Conservation (phyloP, 805 yeast species). For the Barnettozyma botsteinii region DNA sequence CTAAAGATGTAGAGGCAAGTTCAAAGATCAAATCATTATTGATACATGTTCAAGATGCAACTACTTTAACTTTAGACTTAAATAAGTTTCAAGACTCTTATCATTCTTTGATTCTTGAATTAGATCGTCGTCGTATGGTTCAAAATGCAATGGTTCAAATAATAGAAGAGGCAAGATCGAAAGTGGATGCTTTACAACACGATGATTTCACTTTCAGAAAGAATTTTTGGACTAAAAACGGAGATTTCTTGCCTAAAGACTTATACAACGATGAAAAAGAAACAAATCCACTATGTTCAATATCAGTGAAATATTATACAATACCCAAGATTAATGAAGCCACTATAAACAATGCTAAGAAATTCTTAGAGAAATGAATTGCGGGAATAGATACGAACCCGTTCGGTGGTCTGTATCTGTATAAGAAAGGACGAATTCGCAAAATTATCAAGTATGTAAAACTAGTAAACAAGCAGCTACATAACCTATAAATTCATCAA, state of each 20-base stretch:
- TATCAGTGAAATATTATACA: conserved; percentile 15
- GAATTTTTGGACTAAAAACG: conserved; percentile 41
- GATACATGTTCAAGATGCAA: neutral
- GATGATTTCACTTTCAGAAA: conserved; percentile 41
- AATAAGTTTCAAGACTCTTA: conserved; percentile 45
- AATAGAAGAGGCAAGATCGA: conserved; percentile 36
- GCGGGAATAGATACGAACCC: neutral
- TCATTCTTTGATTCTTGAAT: conserved; percentile 44
- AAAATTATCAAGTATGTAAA: too few relatives aligned
- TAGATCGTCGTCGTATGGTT: conserved; percentile 41
- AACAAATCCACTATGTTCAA: conserved; percentile 10
- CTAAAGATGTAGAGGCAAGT: conserved; percentile 7
- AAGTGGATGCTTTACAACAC: conserved; percentile 33
- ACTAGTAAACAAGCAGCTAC: too few relatives aligned
- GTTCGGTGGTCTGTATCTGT: too few relatives aligned
- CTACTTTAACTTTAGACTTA: neutral
- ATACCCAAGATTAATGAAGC: conserved; percentile 22
- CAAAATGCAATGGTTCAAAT: conserved; percentile 36
- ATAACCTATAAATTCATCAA: too few relatives aligned
- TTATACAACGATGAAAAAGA: conserved; percentile 42
- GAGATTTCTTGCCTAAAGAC: conserved; percentile 50
- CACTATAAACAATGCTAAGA: conserved; percentile 1
- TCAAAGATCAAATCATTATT: conserved; percentile 1
- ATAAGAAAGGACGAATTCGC: too few relatives aligned
- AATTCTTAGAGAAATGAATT: neutral